phyloP scores from a whole-genome alignment of 345 rosid genomes.

The Rhodomyrtus tomentosa region DNA sequence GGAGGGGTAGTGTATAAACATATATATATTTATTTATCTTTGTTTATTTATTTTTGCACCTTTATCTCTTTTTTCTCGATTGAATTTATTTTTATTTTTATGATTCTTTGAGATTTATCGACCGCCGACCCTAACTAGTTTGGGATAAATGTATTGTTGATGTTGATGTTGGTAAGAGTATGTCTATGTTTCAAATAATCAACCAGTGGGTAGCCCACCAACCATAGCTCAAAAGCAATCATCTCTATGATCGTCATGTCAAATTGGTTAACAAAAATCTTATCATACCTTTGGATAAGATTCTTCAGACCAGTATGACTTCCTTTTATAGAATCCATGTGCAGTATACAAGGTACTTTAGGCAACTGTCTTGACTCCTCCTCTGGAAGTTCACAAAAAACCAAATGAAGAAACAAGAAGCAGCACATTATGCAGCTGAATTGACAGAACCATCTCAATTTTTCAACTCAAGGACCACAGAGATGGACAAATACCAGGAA shows the following conservation, averaged over 20 bases:
- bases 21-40: too few relatives aligned
- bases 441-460: neutral
- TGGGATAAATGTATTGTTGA: too few relatives aligned
- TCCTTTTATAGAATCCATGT: constrained; percentile 98
- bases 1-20: too few relatives aligned
- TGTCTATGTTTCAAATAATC: neutral
- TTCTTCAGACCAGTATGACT: constrained; percentile 89
- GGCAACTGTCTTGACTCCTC: constrained; percentile 29
- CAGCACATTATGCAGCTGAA: neutral
- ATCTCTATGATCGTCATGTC: neutral
- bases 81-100: too few relatives aligned
- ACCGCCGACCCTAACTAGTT: too few relatives aligned
- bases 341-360: constrained; percentile 81
- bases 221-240: neutral
- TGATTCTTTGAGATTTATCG: too few relatives aligned
- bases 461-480: neutral
- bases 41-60: too few relatives aligned
- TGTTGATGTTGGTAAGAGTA: too few relatives aligned
- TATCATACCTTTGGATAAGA: constrained; percentile 76
- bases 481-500: neutral
- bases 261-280: neutral
- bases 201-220: neutral
- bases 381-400: constrained; percentile 31
- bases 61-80: too few relatives aligned
- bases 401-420: neutral